Evolutionary conservation across 345 rosid species (phyloP).

Genomic region (Noccaea caerulescens): DNA sequence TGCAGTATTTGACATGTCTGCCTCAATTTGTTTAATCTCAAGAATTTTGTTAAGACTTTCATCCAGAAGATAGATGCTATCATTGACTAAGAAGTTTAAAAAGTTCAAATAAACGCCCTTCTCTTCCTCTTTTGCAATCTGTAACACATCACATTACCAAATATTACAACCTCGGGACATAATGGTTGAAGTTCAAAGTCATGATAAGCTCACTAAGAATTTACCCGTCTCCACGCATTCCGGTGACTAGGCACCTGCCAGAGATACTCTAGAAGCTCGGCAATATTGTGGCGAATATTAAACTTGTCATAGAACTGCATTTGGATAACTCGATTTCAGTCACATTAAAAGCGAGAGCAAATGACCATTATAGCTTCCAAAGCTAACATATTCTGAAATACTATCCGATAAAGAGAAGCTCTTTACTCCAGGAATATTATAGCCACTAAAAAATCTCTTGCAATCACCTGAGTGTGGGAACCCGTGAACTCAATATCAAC

Average conservation of each 20-base stretch:
- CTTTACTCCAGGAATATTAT: conserved; percentile 21
- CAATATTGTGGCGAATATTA: conserved; percentile 95
- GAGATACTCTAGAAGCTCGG: conserved; percentile 95
- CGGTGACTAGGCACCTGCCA: conserved; percentile 99
- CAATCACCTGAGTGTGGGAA: conserved; percentile 93
- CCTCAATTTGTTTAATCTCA: conserved; percentile 90
- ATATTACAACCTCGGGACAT: not conserved
- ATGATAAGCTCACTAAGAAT: conserved; percentile 19
- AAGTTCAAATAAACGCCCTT: conserved; percentile 99
- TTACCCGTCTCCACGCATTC: conserved; percentile 95
- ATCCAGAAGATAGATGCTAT: conserved; percentile 96
- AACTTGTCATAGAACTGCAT: conserved; percentile 98
- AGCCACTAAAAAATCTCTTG: conserved; percentile 26
- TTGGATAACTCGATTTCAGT: conserved; percentile 29
- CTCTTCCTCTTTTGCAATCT: conserved; percentile 99
- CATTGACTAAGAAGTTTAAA: conserved; percentile 94
- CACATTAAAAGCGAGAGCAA: not conserved
- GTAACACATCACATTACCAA: conserved; percentile 39
- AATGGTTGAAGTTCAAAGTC: conserved; percentile 24
- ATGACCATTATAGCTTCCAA: conserved; percentile 4
- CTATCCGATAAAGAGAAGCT: conserved; percentile 12
- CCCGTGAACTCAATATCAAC: conserved; percentile 99
- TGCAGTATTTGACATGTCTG: conserved; percentile 88
- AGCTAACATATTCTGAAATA: conserved; percentile 3
- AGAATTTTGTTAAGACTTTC: conserved; percentile 98